Conservation (phyloP, 805 yeast species). For the Lipomyces yamadae region DNA sequence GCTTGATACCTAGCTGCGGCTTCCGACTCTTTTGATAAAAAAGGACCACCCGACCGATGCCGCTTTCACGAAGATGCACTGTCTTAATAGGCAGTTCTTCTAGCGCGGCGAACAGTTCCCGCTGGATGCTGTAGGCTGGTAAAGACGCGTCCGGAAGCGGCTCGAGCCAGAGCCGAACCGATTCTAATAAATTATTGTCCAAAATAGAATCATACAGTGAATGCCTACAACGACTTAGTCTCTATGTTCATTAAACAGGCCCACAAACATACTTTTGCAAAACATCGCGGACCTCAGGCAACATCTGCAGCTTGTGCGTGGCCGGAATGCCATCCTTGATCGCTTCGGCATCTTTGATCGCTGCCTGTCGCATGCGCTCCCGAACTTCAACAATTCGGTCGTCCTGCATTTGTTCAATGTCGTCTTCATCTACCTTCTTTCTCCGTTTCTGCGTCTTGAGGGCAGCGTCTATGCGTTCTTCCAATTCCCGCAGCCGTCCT, state of each 20-base stretch:
- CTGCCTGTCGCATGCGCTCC: constrained; percentile 82
- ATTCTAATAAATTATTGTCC: constrained; percentile 91
- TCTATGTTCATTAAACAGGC: neutral
- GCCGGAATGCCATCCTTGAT: constrained; percentile 70
- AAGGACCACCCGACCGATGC: constrained; percentile 90
- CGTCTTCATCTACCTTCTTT: constrained; percentile 83
- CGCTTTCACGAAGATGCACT: constrained; percentile 91
- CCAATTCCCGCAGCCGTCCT: constrained; percentile 74
- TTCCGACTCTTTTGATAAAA: constrained; percentile 89
- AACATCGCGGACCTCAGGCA: constrained; percentile 77
- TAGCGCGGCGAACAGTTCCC: constrained; percentile 76
- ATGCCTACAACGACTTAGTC: constrained; percentile 46
- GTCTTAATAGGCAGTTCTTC: constrained; percentile 88
- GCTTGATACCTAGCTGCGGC: constrained; percentile 84
- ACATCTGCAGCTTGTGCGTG: constrained; percentile 73
- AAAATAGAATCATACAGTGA: constrained; percentile 88
- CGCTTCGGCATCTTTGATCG: constrained; percentile 57
- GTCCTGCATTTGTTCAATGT: constrained; percentile 93
- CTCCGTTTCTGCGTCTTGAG: constrained; percentile 62
- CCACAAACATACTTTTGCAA: constrained; percentile 57
- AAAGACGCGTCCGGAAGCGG: constrained; percentile 97
- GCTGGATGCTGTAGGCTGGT: constrained; percentile 97
- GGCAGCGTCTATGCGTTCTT: constrained; percentile 78
- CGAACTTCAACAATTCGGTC: constrained; percentile 81
- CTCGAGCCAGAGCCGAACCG: constrained; percentile 95